phyloP scores from a whole-genome alignment of 164 flowering plant species.

The Magnolia sinica region DNA sequence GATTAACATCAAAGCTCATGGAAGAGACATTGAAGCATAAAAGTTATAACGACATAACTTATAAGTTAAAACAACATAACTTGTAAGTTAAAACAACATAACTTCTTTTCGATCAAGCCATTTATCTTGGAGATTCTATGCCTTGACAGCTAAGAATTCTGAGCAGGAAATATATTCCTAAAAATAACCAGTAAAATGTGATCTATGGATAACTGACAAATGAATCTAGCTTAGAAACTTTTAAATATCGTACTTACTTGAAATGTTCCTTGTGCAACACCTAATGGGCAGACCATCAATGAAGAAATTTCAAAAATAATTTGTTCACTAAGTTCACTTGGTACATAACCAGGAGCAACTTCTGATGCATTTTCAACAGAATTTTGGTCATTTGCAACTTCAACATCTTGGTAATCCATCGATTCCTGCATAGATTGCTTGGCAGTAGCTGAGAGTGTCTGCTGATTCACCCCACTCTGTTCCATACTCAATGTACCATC shows the following conservation, averaged over 20 bases:
- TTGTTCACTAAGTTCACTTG: slow-evolving; percentile 86
- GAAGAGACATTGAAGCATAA: not conserved
- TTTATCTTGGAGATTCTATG: not conserved
- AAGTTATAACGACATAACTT: too few relatives aligned
- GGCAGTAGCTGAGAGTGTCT: slow-evolving; percentile 29
- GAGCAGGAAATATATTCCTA: not conserved
- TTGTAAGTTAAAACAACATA: too few relatives aligned
- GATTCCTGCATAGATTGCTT: slow-evolving; percentile 34
- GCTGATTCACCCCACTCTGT: slow-evolving; percentile 33
- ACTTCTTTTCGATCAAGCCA: not conserved
- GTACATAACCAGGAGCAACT: slow-evolving; percentile 80
- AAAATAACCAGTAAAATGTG: not conserved
- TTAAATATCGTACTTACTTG: slow-evolving; percentile 54
- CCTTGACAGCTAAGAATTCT: not conserved
- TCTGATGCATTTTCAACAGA: slow-evolving; percentile 45
- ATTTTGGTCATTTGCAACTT: slow-evolving; percentile 37
- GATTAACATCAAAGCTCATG: not conserved
- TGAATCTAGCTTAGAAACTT: not conserved
- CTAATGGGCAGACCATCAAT: slow-evolving; percentile 83
- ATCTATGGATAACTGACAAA: not conserved
- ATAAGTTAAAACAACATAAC: too few relatives aligned
- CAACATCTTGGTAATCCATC: slow-evolving; percentile 34
- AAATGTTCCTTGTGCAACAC: slow-evolving; percentile 74
- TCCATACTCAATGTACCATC: slow-evolving; percentile 28
- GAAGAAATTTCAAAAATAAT: slow-evolving; percentile 88